Conservation (phyloP, 257 asterid species). For the Linderniella brevidens region DNA sequence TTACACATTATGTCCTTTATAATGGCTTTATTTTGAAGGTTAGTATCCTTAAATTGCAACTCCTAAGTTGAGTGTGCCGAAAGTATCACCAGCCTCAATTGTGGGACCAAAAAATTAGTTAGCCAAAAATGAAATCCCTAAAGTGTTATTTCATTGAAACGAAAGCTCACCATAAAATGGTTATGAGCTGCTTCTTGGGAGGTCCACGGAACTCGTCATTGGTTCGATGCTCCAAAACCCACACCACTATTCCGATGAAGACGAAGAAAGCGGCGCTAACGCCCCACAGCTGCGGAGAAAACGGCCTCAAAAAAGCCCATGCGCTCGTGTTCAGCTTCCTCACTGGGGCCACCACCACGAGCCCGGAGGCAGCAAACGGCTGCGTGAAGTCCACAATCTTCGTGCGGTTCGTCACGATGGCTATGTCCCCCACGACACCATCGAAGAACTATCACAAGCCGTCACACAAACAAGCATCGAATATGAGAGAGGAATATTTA, state of each 20-base stretch:
- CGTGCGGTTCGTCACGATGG: conserved; percentile 40
- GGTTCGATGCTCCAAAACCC: conserved; percentile 55
- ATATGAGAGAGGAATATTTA: background rate
- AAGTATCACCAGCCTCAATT: too few relatives aligned
- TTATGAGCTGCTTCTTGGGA: conserved; percentile 45
- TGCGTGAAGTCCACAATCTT: conserved; percentile 50
- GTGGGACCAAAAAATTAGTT: too few relatives aligned
- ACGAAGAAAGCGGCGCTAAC: conserved; percentile 36
- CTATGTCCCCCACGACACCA: conserved; percentile 44
- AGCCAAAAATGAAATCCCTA: background rate
- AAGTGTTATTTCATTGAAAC: background rate
- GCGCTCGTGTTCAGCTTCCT: conserved; percentile 33
- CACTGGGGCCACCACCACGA: conserved; percentile 52
- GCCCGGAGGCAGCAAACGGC: conserved; percentile 56
- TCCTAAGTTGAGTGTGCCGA: too few relatives aligned
- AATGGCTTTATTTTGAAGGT: too few relatives aligned
- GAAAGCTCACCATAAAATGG: conserved; percentile 37
- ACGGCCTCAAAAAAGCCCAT: conserved; percentile 63
- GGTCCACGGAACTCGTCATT: conserved; percentile 66
- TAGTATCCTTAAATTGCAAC: too few relatives aligned
- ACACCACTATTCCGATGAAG: conserved; percentile 45
- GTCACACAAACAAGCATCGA: too few relatives aligned
- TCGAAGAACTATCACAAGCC: conserved; percentile 26
- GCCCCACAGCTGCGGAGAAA: conserved; percentile 42
- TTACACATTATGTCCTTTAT: too few relatives aligned